Evolutionary conservation across 164 flowering plant species (phyloP).

Genomic region (Magnolia kwangsiensis): DNA sequence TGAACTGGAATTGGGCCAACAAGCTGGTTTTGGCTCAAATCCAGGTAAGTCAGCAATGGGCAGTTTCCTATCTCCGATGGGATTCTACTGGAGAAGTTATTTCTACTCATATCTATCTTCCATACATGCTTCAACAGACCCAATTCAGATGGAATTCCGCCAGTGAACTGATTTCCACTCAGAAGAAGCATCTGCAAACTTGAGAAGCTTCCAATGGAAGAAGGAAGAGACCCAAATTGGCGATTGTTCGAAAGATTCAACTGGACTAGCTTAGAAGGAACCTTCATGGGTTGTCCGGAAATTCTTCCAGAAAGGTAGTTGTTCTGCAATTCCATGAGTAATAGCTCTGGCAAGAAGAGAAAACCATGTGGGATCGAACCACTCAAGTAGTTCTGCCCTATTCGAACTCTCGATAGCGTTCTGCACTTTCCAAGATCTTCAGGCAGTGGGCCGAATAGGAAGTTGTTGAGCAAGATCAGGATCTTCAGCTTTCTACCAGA

Average conservation of each 20-base stretch:
- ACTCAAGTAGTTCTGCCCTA: constrained; percentile 53
- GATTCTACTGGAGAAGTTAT: constrained; percentile 54
- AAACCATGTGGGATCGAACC: constrained; percentile 56
- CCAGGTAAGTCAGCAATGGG: constrained; percentile 42
- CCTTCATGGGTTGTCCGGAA: constrained; percentile 21
- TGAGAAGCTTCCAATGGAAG: constrained; percentile 48
- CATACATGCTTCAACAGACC: constrained; percentile 39
- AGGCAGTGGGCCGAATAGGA: constrained; percentile 61
- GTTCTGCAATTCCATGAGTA: constrained; percentile 52
- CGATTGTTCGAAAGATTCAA: constrained; percentile 54
- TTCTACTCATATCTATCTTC: constrained; percentile 46
- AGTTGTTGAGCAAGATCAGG: constrained; percentile 53
- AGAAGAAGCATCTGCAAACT: constrained; percentile 48
- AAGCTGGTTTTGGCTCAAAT: constrained; percentile 63
- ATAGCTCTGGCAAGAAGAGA: constrained; percentile 49
- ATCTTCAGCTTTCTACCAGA: constrained; percentile 39
- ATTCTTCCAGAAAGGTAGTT: constrained; percentile 48
- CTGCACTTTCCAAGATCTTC: constrained; percentile 49
- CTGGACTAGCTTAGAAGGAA: constrained; percentile 38
- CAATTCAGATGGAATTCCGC: constrained; percentile 53
- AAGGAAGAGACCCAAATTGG: constrained; percentile 50
- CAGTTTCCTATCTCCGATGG: constrained; percentile 52
- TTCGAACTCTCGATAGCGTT: constrained; percentile 42
- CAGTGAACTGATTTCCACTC: constrained; percentile 46
- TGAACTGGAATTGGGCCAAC: constrained; percentile 57